phyloP scores from a whole-genome alignment of 257 asterid genomes.

The Euphrasia confusa region DNA sequence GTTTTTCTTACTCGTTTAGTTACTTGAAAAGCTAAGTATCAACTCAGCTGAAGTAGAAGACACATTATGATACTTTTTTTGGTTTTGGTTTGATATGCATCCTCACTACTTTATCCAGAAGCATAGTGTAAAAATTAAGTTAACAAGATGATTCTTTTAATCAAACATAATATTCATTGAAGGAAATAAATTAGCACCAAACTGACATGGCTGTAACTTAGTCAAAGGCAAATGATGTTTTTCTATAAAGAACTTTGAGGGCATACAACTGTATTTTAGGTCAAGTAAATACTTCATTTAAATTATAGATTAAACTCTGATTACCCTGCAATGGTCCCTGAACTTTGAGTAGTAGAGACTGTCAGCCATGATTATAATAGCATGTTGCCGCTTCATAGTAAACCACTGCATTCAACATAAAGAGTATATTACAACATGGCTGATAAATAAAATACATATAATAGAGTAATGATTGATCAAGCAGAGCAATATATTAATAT shows the following conservation, averaged over 20 bases:
- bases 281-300: background rate
- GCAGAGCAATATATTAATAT: slow-evolving; percentile 9
- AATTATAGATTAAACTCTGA: slow-evolving; percentile 6
- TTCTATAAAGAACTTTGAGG: background rate
- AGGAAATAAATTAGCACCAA: background rate
- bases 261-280: no score
- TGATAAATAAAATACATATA: background rate
- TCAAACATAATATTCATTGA: background rate
- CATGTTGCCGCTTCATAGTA: slow-evolving; percentile 83
- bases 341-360: slow-evolving; percentile 9
- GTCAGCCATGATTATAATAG: slow-evolving; percentile 64
- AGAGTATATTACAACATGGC: slow-evolving; percentile 19
- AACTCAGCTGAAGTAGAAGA: background rate
- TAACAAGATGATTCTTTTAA: background rate
- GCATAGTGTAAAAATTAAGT: background rate
- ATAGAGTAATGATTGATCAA: slow-evolving; percentile 13
- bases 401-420: slow-evolving; percentile 62
- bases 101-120: background rate
- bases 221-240: background rate
- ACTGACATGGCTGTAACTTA: no score
- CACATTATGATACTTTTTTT: background rate
- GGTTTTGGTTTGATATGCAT: background rate
- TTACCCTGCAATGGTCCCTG: slow-evolving; percentile 49
- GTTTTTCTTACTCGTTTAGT: background rate
- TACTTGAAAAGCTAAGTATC: background rate